Evolutionary conservation across 1,284 basidiomycete species (phyloP), one percentile per base, ranked within the genome.

Genomic region (Moesziomyces sp.): DNA sequence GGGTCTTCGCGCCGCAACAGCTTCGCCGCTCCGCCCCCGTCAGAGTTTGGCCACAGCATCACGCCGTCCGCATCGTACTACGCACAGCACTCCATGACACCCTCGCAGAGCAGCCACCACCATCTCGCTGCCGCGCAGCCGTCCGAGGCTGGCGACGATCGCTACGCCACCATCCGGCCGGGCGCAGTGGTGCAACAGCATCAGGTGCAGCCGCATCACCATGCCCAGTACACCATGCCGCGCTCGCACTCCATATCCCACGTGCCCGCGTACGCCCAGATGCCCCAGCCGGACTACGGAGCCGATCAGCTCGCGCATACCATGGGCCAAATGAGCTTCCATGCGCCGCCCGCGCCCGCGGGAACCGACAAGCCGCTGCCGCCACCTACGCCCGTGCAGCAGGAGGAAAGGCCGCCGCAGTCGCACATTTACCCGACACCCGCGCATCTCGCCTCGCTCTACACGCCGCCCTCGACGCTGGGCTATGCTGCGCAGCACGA

Each of bases 391-490:
- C 60, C 70, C 9, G 49, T 51, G 44, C 54, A 53, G 10, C 34
- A 46, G 1, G 60, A 64, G 5, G 63, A 71, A 42, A 56, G 59
- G 34, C 63, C 68, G 5, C 68, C 68, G 5, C 67, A 60, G 44
- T 75, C 73, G 19, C 72, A 74, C 30, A 68, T 75, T 52, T 75
- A 71, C 38, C 63, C 71, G 49, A 54, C 70, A 21, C 70, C 70
- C 2, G 59, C 70, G 23, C 70, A 73, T 35, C 56, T 73, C 16
- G 70, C 70, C 21, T 67, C 70, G 8, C 57, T 73, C 18, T 73
- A 67, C 44, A 73, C 53, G 40, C 64, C 70, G 11, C 70, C 68
- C 1, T 47, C 64, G 3, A 45, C 42, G 14, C 21, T 50, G 11
- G 34, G 28, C 5, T 49, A 44, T n/a, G 1, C 57, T 2, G 30